Evolutionary conservation across 345 rosid genomes (phyloP), one percentile per base, ranked within the genome.

Genomic region (Garcia nutans): DNA sequence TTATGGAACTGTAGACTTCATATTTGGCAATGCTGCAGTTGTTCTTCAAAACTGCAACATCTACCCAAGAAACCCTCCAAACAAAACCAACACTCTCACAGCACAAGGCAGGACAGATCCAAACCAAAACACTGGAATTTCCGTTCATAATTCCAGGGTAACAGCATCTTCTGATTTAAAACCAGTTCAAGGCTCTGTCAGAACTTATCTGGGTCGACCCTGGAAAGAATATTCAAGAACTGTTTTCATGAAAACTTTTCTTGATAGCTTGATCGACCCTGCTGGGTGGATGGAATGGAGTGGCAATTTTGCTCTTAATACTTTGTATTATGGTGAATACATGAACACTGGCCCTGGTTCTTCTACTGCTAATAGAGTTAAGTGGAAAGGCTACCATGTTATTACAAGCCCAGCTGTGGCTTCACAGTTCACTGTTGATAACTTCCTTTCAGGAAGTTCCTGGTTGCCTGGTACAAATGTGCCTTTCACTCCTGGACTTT

Each of bases 281-380:
- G 72, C 81, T 2, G 93, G 93, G 13, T 91, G 96, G 99, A 76
- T 83, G 44, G 83, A 86, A 57, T 93, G 97, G 98, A 72, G 70
- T 22, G 82, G 83, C 2, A 81, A 41, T 57, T 88, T 85, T 73
- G 96, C 90, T 31, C 84, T 89, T 0, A 70, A 82, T 66, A 93
- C 96, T 0, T 41, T 93, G 65, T 93, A 85, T 71, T 93, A 89
- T 44, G 96, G 88, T 0, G 97, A 93, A 76, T 93, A 87, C 75
- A 82, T 74, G 84, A 91, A 89, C 44, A 83, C 80, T 16, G 97
- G 97, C 6, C 94, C 94, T 7, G 89, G 92, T 17, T 82, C 96
- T 16, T 76, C 88, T 0, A 91, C 91, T 3, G 75, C 37, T 24
- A 44, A 16, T 22, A 88, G 97, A 77, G 96, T 93, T 10, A 84